Evolutionary conservation across 1,139 yeast genomes (phyloP), one percentile per base, ranked within the genome.

Genomic region (Sugiyamaella japonica): DNA sequence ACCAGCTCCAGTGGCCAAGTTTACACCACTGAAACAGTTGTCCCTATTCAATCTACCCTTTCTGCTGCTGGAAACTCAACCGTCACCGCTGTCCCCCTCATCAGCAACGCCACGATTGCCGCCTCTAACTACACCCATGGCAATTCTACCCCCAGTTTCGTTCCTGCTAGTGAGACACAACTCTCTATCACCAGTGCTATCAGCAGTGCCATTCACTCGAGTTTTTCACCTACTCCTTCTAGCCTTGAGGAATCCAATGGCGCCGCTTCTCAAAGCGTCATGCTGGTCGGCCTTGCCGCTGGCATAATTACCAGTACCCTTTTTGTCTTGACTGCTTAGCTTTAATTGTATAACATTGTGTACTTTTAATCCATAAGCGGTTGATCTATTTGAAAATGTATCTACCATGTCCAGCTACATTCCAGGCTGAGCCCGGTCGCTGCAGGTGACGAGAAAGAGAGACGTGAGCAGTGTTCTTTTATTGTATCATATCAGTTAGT

Each of bases 231-330:
- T n/a, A 45, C 52, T 34, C 48, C 46, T 28, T 31, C 55, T 25
- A 37, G 40, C 44, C 31, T 17, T 48, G 55, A 39, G 13, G 54
- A 39, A 46, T 46, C 54, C 29, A 50, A 43, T 13, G 48, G 48
- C 25, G 48, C 53, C 13, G 43, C 43, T 42, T 25, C 39, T 66
- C 67, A 29, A 20, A 34, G 32, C 39, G 44, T 48, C 25, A 40
- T 48, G 31, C 17, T 39, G 31, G 46, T 39, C 17, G 46, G 51
- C 10, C 46, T 48, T 25, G 23, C 31, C 13, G 51, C 46, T 16
- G 51, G 46, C 16, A 25, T 48, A 29, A 17, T 48, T 20, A 45
- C 39, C 23, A 48, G 44, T 38, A 37, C 45, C 17, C 32, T 48
- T 38, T 25, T 48, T 20, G 46, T 48, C 39, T 45, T 48, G 28